These are phyloP conservation scores for Metschnikowia dekortorum DNA, from an alignment of 805 yeast species.

Conservation along the genomic window DNA sequence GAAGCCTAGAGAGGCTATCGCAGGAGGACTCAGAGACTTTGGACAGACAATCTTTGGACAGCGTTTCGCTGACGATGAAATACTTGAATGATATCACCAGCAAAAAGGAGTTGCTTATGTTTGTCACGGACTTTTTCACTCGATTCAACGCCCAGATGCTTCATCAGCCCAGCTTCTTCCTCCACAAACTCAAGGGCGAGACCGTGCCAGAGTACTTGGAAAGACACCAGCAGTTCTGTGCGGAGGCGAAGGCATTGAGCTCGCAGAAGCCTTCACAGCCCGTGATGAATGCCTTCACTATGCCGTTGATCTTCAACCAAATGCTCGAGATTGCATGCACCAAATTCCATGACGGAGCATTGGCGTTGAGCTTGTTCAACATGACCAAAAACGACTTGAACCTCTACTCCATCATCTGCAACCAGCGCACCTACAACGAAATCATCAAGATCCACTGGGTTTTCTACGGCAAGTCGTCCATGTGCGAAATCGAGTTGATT, in stretches of 20 bases:
- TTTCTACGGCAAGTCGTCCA: slow-evolving; percentile 32
- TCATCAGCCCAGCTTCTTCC: slow-evolving; percentile 10
- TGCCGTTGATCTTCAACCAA: slow-evolving; percentile 35
- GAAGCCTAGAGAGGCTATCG: neutral
- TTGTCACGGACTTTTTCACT: slow-evolving; percentile 13
- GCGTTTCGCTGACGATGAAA: slow-evolving; percentile 18
- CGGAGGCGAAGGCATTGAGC: slow-evolving; percentile 14
- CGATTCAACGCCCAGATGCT: slow-evolving; percentile 9
- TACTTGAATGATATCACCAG: slow-evolving; percentile 17
- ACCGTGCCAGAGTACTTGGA: slow-evolving; percentile 10
- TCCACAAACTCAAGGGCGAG: slow-evolving; percentile 15
- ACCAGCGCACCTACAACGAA: slow-evolving; percentile 40
- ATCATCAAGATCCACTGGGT: slow-evolving; percentile 35
- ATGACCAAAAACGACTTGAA: slow-evolving; percentile 28
- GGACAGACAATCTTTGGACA: neutral
- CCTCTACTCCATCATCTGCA: slow-evolving; percentile 32
- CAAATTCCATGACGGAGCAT: slow-evolving; percentile 31
- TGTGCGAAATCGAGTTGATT: slow-evolving; percentile 32
- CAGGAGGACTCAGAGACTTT: neutral
- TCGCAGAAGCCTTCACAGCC: slow-evolving; percentile 21
- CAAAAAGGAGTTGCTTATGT: slow-evolving; percentile 15
- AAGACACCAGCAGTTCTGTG: slow-evolving; percentile 20
- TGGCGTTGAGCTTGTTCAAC: slow-evolving; percentile 35
- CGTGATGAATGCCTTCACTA: slow-evolving; percentile 27
- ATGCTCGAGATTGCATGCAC: slow-evolving; percentile 22